These are phyloP conservation scores for Sordariomycetes sp. DNA, from an alignment of 2,329 filamentous ascomycete genomes.

Conservation along the genomic window DNA sequence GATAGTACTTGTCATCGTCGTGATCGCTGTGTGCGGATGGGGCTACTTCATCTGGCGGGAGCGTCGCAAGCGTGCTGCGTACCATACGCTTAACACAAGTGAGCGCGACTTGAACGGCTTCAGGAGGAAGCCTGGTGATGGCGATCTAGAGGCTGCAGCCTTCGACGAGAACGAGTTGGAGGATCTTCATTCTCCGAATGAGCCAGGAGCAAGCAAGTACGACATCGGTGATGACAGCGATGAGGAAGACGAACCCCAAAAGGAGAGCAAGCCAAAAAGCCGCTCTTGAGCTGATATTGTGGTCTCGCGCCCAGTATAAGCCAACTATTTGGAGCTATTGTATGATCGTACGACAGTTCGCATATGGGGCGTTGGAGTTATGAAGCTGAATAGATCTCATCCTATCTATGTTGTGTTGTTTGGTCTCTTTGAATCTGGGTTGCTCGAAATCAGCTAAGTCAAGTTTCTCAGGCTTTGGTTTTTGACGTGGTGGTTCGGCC, in stretches of 20 bases:
- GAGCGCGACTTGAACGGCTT: constrained; percentile 35
- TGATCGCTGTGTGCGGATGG: constrained; percentile 64
- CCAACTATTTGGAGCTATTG: too few species aligned
- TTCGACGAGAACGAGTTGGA: constrained; percentile 60
- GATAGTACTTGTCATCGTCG: constrained; percentile 72
- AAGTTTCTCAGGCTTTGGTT: too few species aligned
- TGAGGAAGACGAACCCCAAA: constrained; percentile 17
- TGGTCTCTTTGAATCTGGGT: too few species aligned
- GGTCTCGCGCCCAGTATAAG: too few species aligned
- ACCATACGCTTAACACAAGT: constrained; percentile 38
- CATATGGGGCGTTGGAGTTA: too few species aligned
- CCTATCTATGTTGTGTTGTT: too few species aligned
- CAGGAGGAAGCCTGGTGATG: constrained; percentile 31
- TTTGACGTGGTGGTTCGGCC: too few species aligned
- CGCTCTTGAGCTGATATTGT: too few species aligned
- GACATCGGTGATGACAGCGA: constrained; percentile 49
- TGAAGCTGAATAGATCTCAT: too few species aligned
- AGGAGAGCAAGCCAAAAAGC: constrained; percentile 1
- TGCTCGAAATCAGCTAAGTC: too few species aligned
- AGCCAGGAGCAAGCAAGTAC: constrained; percentile 37
- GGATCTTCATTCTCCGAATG: constrained; percentile 45
- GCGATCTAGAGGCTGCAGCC: constrained; percentile 53
- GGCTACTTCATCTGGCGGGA: constrained; percentile 62
- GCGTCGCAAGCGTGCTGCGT: constrained; percentile 45
- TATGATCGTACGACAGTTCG: too few species aligned